Evolutionary conservation across 1,139 yeast genomes (phyloP), one percentile per base, ranked within the genome.

Genomic region (Nakaseomyces bracarensis): DNA sequence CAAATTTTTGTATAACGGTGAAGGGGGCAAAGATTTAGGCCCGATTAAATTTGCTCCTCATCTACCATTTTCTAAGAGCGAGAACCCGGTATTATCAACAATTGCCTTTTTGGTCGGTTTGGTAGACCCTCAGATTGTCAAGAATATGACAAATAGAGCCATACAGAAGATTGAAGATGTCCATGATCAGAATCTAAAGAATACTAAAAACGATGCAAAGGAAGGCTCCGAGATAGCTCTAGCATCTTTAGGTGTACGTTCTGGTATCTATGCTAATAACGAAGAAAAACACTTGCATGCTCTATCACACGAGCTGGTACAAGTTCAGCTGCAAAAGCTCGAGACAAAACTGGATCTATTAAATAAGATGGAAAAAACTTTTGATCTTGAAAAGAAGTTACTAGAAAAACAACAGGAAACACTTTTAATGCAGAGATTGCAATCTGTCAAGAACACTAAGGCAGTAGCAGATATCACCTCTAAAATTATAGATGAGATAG

Each of bases 61-160:
- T 57, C 71, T 89, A 44, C 96, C 97, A 6, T 80, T 85, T 38
- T 78, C 86, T 40, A 75, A 86, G 35, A 77, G 81, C 21, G 97
- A 91, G 54, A 91, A 91, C 60, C 98, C 99, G 1, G 89, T 91
- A 3, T 74, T 91, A 68, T 82, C 94, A 28, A 91, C 94, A 28
- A 74, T 91, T 49, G 80, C 95, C 4, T 91, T 89, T 62, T 69
- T 93, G 65, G 80, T 93, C 0, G 81, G 87, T 37, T 65, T 89
- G 44, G 95, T 89, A 16, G 96, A 89, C 57, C 81, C 91, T n/a
- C 81, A 79, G 36, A 79, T 80, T 30, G 95, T 91, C 1, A 82
- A 79, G 44, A 86, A 87, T 9, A 94, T 96, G 10, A 85, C 94
- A 15, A 66, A 60, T 38, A 66, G 79, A 40, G 86, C 91, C 0